Conservation (phyloP, 2,329 filamentous ascomycete species). For the Aureobasidium musti region DNA sequence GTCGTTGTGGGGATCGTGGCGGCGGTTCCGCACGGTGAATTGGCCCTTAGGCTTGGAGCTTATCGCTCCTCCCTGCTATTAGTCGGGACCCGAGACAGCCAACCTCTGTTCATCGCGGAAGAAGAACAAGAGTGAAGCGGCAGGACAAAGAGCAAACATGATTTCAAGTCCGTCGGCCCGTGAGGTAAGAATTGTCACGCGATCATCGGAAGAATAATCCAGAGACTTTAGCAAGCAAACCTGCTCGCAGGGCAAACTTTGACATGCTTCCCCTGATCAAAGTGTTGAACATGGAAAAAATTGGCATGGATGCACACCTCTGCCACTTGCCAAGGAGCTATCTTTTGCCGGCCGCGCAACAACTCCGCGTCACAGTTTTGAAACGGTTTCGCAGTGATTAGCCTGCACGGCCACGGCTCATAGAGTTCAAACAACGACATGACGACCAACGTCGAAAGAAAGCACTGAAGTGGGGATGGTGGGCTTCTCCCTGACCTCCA, state of each 20-base stretch:
- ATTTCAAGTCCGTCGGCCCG: background rate
- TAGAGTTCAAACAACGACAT: conserved; percentile 21
- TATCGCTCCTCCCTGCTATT: conserved; percentile 9
- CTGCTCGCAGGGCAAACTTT: background rate
- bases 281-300: conserved; percentile 11
- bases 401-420: background rate
- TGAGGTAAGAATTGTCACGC: background rate
- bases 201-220: no score
- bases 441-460: conserved; percentile 16
- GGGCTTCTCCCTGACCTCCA: conserved; percentile 23
- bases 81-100: conserved; percentile 15
- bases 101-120: conserved; percentile 11
- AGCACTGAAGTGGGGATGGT: conserved; percentile 16
- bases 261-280: background rate
- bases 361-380: conserved; percentile 21
- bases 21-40: background rate
- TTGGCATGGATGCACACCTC: conserved; percentile 10
- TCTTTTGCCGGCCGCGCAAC: conserved; percentile 18
- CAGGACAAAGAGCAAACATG: conserved; percentile 7
- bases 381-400: conserved; percentile 29
- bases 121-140: background rate
- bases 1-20: conserved; percentile 15
- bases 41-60: conserved; percentile 7
- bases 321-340: conserved; percentile 16
- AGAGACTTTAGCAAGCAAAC: background rate